A percentile compares a stretch with the other conserved stretches of the same genome.
phyloP scores from a whole-genome alignment of 73 alveolate genomes.

The Tetrahymena borealis region DNA sequence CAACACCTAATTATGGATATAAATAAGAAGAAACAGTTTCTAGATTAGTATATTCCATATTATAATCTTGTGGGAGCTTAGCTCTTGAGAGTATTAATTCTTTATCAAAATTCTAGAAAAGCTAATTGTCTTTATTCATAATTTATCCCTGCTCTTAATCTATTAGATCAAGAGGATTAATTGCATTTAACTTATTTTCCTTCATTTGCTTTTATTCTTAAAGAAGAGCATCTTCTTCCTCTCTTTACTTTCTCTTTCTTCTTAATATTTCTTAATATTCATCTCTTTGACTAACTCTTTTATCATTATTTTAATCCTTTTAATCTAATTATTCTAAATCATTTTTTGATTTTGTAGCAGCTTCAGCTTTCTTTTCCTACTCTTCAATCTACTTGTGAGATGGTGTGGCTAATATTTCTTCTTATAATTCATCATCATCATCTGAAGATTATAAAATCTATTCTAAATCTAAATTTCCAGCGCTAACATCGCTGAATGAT shows the following conservation, averaged over 20 bases:
- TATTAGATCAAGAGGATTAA: not conserved
- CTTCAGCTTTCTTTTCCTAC: not conserved
- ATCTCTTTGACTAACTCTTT: not conserved
- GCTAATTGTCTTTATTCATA: not conserved
- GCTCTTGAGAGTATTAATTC: not conserved
- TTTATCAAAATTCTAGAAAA: not conserved
- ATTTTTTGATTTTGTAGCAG: not conserved
- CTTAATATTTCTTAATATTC: not conserved
- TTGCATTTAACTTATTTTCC: not conserved
- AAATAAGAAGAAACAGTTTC: not conserved
- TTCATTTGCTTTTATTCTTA: not conserved
- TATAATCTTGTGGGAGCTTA: not conserved
- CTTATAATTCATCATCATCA: not conserved
- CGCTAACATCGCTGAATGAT: not conserved
- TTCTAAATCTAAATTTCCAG: not conserved
- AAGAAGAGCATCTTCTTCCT: not conserved
- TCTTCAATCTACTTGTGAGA: not conserved
- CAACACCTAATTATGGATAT: not conserved
- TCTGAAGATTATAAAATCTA: not conserved
- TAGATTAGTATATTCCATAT: not conserved
- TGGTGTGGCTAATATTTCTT: not conserved
- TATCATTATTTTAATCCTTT: not conserved
- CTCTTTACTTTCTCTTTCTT: not conserved
- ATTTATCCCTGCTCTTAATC: not conserved
- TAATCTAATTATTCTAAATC: not conserved